phyloP scores from a whole-genome alignment of 495 filamentous ascomycete genomes.

The Neurospora intermedia region DNA sequence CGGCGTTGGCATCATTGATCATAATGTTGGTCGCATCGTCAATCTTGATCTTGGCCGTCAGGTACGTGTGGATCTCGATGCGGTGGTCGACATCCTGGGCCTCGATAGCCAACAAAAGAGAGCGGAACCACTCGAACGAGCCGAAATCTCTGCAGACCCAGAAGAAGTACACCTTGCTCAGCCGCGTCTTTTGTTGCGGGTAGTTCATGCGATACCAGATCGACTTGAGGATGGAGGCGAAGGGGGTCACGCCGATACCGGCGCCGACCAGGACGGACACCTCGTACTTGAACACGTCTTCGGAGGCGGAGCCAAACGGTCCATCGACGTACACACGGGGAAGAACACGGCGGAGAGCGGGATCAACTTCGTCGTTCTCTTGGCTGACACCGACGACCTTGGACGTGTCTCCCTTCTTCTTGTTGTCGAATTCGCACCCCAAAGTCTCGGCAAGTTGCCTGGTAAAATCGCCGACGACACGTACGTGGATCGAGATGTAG shows the following conservation, averaged over 20 bases:
- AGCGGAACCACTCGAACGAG: slow-evolving; percentile 74
- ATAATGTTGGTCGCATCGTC: slow-evolving; percentile 76
- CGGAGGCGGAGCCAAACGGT: slow-evolving; percentile 67
- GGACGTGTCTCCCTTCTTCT: slow-evolving; percentile 38
- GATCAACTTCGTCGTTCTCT: slow-evolving; percentile 48
- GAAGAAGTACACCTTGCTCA: slow-evolving; percentile 78
- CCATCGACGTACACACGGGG: slow-evolving; percentile 71
- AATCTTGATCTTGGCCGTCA: slow-evolving; percentile 66
- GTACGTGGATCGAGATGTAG: slow-evolving; percentile 71
- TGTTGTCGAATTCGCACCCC: slow-evolving; percentile 58
- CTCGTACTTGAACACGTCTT: slow-evolving; percentile 72
- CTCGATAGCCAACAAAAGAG: slow-evolving; percentile 67
- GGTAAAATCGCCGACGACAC: slow-evolving; percentile 62
- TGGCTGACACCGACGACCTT: slow-evolving; percentile 57
- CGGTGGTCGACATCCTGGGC: slow-evolving; percentile 69
- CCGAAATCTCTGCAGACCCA: slow-evolving; percentile 75
- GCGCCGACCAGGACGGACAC: slow-evolving; percentile 57
- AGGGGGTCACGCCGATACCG: slow-evolving; percentile 65
- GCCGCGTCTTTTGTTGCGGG: slow-evolving; percentile 58
- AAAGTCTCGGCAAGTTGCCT: slow-evolving; percentile 50
- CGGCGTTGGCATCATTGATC: slow-evolving; percentile 73
- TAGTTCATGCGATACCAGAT: slow-evolving; percentile 86
- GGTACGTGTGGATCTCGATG: slow-evolving; percentile 69
- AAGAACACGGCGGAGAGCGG: slow-evolving; percentile 55
- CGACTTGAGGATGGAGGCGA: slow-evolving; percentile 70